These are phyloP conservation scores for Dendrobium officinale DNA, from an alignment of 106 monocot genomes.

Conservation along the genomic window DNA sequence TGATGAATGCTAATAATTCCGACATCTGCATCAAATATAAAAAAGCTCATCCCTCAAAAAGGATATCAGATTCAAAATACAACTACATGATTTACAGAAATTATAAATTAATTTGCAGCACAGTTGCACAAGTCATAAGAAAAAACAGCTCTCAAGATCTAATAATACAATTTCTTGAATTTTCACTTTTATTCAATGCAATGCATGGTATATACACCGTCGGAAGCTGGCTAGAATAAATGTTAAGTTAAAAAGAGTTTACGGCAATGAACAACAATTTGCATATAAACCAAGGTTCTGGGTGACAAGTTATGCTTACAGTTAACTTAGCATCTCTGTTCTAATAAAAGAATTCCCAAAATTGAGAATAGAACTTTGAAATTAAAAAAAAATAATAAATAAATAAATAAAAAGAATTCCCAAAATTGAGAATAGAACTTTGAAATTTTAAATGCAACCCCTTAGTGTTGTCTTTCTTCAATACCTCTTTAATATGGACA, in stretches of 20 bases:
- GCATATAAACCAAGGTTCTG: neutral
- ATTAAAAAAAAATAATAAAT: neutral
- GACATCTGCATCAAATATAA: conserved; percentile 42
- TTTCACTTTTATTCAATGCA: neutral
- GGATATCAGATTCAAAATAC: neutral
- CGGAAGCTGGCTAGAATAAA: neutral
- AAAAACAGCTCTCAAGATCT: neutral
- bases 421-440: neutral
- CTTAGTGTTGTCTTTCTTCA: too few species aligned
- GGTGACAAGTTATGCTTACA: neutral
- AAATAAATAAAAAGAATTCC: neutral
- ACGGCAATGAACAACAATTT: neutral
- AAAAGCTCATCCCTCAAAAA: neutral
- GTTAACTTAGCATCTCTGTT: too few species aligned
- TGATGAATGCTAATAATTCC: conserved; percentile 92
- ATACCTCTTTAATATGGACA: too few species aligned
- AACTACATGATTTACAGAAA: neutral
- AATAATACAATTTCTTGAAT: neutral
- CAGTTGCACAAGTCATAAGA: neutral
- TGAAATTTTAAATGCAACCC: neutral
- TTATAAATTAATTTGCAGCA: neutral
- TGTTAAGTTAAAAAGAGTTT: neutral
- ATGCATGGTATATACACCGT: neutral
- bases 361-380: neutral
- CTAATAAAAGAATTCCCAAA: neutral